Base-by-base conservation (phyloP, 345 rosid genomes). In the Sisymbrium irio region DNA sequence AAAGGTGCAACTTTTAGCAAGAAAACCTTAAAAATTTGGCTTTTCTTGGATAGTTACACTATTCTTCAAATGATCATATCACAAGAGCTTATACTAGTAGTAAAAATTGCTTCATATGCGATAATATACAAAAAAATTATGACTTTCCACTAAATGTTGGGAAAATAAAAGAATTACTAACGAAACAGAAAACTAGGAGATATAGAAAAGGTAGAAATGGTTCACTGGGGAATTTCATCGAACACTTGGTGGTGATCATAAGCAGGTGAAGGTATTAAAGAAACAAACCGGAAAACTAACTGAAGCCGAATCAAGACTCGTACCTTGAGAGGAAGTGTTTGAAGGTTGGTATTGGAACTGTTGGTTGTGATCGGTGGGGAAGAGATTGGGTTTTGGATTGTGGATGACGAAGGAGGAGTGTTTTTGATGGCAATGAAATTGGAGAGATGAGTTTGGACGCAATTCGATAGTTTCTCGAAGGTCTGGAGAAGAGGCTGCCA, bases 361-460 rank as follows among this genome's bases (percentile, higher is more conserved):
- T 72, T 67, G 19, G 79, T 50, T 14, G 78, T 32, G 65, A 69
- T 73, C 39, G 83, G 62, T 46, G 75, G 71, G 5, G 83, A 64
- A 4, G 84, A 62, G 72, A 81, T 56, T 46, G 87, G 79, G 62
- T 68, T 78, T 55, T 74, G 69, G 6, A 30, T 50, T 47, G 71
- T 3, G 19, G 73, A 32, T 2, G 74, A 71, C 2, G 74, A 72
- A 44, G 0, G 65, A 42, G 4, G 65, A 42, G 69, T 71, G 1
- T 5, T 49, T 11, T 56, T 67, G 78, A 50, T 56, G 42, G 65
- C 67, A 33, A 71, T 42, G 77, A 90, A 76, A 67, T 79, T 87
- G 1, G 86, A 82, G 71, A 92, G 70, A 47, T 81, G 93, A 69
- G 80, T 77, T 72, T 86, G 95, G 9, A 90, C 30, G 45, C 85